Percentiles rank a stretch among this genome's conserved stretches.
Evolutionary conservation across 2,329 filamentous ascomycete species (phyloP).

Genomic region (Tolypocladium amazonense): DNA sequence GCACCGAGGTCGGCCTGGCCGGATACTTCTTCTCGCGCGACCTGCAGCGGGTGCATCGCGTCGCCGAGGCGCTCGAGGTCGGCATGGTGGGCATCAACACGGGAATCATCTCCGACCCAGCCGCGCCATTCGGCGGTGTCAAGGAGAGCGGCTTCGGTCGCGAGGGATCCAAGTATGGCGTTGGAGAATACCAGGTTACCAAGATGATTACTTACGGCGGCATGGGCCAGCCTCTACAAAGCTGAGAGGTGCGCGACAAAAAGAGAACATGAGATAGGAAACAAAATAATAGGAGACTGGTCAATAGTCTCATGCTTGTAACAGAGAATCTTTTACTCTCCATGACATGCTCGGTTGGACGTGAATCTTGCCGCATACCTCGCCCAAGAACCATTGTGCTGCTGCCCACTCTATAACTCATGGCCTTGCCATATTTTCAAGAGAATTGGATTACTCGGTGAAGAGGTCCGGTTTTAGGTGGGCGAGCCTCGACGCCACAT

Average conservation of each 20-base stretch:
- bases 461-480: no score
- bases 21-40: slow-evolving; percentile 83
- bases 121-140: slow-evolving; percentile 63
- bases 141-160: slow-evolving; percentile 75
- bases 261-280: background rate
- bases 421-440: no score
- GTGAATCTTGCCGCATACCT: background rate
- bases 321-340: background rate
- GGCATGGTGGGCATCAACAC: slow-evolving; percentile 85
- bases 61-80: slow-evolving; percentile 64
- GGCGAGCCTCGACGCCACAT: no score
- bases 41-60: slow-evolving; percentile 46
- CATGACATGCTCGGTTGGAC: background rate
- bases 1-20: slow-evolving; percentile 74
- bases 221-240: slow-evolving; percentile 44
- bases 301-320: background rate
- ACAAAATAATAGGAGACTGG: background rate
- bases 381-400: background rate
- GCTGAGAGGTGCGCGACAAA: slow-evolving; percentile 7
- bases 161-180: slow-evolving; percentile 68
- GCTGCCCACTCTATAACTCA: background rate
- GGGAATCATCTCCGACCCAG: slow-evolving; percentile 50
- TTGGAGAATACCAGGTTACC: slow-evolving; percentile 64
- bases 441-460: no score
- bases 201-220: slow-evolving; percentile 53